Base-by-base conservation (phyloP, 768 basidiomycete species). In the Amanita pallidorosea region DNA sequence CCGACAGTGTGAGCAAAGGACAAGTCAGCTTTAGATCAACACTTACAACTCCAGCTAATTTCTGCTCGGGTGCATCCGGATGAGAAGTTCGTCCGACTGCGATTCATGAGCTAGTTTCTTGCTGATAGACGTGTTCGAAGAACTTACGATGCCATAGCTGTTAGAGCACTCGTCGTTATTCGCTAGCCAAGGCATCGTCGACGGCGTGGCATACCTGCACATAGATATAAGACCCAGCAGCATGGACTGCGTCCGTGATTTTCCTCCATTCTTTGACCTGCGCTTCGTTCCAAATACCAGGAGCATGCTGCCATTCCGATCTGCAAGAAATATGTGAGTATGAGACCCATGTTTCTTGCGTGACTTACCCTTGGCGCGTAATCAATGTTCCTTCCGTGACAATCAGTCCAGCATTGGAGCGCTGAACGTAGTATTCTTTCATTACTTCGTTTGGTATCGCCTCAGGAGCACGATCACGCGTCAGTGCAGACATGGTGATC, bases 191-290 rank as follows among this genome's bases (percentile, higher is more conserved):
- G 22, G 17, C 6, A 13, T 23, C 13, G 17, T 15, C 17, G 3
- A 20, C 5, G 17, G 31, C 35, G 49, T n/a, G 27, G 45, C 49
- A 11, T 25, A 69, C 67, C 66, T 80, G 79, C 41, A 62, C 59
- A 42, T 73, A 75, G 17, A 78, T 73, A 22, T 63, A 55, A 6
- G 69, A 66, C 7, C 72, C 73, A 34, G 68, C 70, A 7, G 60
- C 57, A 55, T 79, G 76, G 7, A 80, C 73, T 1, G 66, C 67
- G 44, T 73, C 72, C 1, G 66, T 70, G 45, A 79, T 62, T 43
- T 65, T 68, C 53, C 68, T 73, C 74, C 75, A 77, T 3, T 60
- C 73, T 15, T 56, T 55, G 8, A 72, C 62, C 52, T 76, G 74
- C 29, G 71, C 68, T 8, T 64, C 54, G 52, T 60, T 70, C 73